phyloP scores from a whole-genome alignment of 1,284 basidiomycete species.

The Apiotrichum akiyoshidainum region DNA sequence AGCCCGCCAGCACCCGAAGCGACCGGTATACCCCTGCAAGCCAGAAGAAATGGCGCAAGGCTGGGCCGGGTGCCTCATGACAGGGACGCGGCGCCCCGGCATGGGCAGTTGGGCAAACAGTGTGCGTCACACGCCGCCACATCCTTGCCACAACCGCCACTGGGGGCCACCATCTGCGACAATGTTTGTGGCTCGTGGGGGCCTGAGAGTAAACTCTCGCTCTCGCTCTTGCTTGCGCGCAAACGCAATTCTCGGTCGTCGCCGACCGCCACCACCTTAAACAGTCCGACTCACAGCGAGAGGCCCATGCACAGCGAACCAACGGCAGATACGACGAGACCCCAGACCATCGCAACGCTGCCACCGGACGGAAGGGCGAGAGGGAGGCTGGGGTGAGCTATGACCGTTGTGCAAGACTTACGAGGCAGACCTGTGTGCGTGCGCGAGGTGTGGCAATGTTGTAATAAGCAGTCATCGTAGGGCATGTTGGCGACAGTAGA shows the following conservation, averaged over 20 bases:
- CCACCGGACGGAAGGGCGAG: conserved; percentile 38
- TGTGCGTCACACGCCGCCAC: not conserved
- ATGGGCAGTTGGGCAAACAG: too few species aligned
- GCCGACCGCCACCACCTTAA: not conserved
- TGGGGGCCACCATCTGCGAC: too few species aligned
- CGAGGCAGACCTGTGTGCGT: not conserved
- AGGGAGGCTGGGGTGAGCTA: conserved; percentile 14
- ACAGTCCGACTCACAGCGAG: conserved; percentile 21
- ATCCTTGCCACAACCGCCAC: conserved; percentile 2
- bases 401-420: not conserved
- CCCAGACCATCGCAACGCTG: conserved; percentile 40
- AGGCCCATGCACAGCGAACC: conserved; percentile 34
- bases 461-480: not conserved
- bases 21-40: too few species aligned
- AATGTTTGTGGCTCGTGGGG: too few species aligned
- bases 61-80: too few species aligned
- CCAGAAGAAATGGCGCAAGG: too few species aligned
- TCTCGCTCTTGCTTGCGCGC: not conserved
- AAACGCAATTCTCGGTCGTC: not conserved
- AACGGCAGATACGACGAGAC: conserved; percentile 32
- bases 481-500: too few species aligned
- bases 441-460: not conserved
- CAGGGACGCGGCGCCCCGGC: too few species aligned
- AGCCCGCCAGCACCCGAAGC: too few species aligned
- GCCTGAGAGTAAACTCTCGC: not conserved